These are phyloP conservation scores for Maudiozyma barnettii DNA, from an alignment of 805 yeast genomes.

Conservation along the genomic window DNA sequence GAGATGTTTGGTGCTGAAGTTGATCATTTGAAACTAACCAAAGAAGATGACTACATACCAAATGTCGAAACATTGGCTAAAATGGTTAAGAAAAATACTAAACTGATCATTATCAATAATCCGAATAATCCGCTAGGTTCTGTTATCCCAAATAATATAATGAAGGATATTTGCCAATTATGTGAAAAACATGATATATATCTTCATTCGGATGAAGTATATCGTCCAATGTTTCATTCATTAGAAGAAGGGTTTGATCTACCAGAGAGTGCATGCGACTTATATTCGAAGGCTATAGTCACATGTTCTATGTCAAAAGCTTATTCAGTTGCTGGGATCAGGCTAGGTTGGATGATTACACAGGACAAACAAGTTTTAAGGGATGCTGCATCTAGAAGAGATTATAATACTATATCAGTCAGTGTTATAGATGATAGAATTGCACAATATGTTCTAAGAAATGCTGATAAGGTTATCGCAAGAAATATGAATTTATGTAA, in stretches of 20 bases:
- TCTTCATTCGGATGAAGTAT: constrained; percentile 44
- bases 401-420: constrained; percentile 43
- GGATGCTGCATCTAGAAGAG: constrained; percentile 34
- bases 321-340: constrained; percentile 42
- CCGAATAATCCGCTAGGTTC: constrained; percentile 38
- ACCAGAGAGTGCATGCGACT: constrained; percentile 35
- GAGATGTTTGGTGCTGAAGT: constrained; percentile 37
- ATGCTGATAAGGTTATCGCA: constrained; percentile 29
- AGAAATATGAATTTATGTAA: constrained; percentile 35
- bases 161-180: constrained; percentile 32
- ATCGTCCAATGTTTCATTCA: constrained; percentile 42
- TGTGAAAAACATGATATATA: constrained; percentile 30
- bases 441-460: constrained; percentile 36
- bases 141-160: constrained; percentile 30
- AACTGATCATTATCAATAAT: constrained; percentile 38
- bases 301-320: constrained; percentile 49
- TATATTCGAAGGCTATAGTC: constrained; percentile 36
- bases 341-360: constrained; percentile 45
- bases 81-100: constrained; percentile 33
- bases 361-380: constrained; percentile 26
- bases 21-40: constrained; percentile 27
- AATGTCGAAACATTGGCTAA: constrained; percentile 27
- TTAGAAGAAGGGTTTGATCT: constrained; percentile 10
- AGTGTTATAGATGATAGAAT: constrained; percentile 38
- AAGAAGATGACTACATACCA: constrained; percentile 32